These are phyloP conservation scores for Physcomitrium patens DNA, from an alignment of 225 moss, liverwort and hornwort species.

Conservation along the genomic window DNA sequence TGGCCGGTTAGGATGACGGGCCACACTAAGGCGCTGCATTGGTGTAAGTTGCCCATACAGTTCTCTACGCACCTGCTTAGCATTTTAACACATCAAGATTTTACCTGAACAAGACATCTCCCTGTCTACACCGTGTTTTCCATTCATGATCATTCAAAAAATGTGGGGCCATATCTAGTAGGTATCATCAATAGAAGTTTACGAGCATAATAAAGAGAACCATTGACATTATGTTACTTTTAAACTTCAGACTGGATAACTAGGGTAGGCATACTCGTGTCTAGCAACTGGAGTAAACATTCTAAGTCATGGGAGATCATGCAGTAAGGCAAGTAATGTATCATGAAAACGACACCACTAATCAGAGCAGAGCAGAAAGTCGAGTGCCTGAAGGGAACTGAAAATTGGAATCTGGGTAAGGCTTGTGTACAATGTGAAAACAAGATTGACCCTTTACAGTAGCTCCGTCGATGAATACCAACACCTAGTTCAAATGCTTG, in stretches of 20 bases:
- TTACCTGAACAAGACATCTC: not conserved
- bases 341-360: not conserved
- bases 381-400: not conserved
- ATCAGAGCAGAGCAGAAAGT: not conserved
- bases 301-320: not conserved
- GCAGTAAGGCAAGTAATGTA: not conserved
- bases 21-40: constrained; percentile 94
- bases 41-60: constrained; percentile 89
- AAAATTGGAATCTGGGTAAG: not conserved
- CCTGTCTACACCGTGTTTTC: not conserved
- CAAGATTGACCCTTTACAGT: not conserved
- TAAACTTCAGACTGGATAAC: not conserved
- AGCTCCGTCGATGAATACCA: not conserved
- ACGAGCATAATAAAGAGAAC: not conserved
- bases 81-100: constrained; percentile 14
- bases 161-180: not conserved
- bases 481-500: not conserved
- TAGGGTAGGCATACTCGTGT: not conserved
- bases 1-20: constrained; percentile 95
- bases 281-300: not conserved
- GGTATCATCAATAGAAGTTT: not conserved
- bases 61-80: constrained; percentile 80
- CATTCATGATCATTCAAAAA: not conserved
- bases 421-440: not conserved
- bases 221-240: not conserved